Evolutionary conservation across 306 rosid species (phyloP).

Genomic region (Mucuna pruriens): DNA sequence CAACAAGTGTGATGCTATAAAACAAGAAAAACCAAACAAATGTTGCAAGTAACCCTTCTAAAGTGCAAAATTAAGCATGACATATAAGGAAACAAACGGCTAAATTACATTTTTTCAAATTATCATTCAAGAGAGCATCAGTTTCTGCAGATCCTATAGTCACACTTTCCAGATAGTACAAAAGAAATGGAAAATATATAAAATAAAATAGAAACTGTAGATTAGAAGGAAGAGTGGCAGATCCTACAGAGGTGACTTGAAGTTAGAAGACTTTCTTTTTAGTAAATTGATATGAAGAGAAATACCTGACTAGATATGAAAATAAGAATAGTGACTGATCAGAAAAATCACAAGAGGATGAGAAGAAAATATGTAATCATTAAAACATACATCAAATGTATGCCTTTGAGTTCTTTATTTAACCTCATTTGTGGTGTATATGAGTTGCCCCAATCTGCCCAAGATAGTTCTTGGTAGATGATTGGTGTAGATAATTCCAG

Average conservation of each 20-base stretch:
- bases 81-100: not conserved
- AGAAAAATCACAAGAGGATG: not conserved
- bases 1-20: not conserved
- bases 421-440: not conserved
- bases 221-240: constrained; percentile 2
- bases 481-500: not conserved
- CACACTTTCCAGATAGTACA: constrained; percentile 10
- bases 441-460: not conserved
- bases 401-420: not conserved
- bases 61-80: not conserved
- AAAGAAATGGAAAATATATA: not conserved
- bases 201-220: not conserved
- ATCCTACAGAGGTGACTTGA: not conserved
- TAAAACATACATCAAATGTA: not conserved
- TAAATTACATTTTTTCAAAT: not conserved
- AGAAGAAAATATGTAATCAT: constrained; percentile 4
- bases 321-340: not conserved
- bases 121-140: not conserved
- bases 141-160: not conserved
- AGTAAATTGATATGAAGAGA: constrained; percentile 2
- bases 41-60: constrained; percentile 8
- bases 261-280: not conserved
- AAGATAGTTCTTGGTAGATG: constrained; percentile 14
- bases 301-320: not conserved
- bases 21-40: constrained; percentile 26